Evolutionary conservation across 2,329 filamentous ascomycete genomes (phyloP).

Genomic region (Zasmidium angulare): DNA sequence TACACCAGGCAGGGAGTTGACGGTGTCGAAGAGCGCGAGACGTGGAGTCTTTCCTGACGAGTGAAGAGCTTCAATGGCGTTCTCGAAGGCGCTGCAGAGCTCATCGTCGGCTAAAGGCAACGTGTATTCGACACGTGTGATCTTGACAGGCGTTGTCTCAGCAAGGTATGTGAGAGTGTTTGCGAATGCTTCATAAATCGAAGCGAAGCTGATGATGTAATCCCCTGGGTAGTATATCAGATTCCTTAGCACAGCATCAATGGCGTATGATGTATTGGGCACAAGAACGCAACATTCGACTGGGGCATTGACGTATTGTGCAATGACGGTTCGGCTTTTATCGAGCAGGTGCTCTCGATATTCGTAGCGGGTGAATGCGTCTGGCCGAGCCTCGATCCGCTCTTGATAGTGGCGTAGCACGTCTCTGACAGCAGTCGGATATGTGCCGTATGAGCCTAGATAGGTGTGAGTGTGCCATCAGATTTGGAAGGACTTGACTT

Average conservation of each 20-base stretch:
- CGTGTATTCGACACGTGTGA: constrained; percentile 57
- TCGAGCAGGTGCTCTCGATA: constrained; percentile 62
- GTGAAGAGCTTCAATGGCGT: constrained; percentile 54
- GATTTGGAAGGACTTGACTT: constrained; percentile 20
- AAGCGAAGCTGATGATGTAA: constrained; percentile 74
- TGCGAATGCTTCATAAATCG: constrained; percentile 74
- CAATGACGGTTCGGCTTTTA: constrained; percentile 62
- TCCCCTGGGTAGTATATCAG: constrained; percentile 68
- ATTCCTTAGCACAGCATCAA: constrained; percentile 76
- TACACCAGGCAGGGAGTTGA: constrained; percentile 75
- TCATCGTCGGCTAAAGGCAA: constrained; percentile 71
- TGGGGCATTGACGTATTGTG: constrained; percentile 65
- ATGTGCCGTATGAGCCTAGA: constrained; percentile 72
- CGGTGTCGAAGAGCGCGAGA: constrained; percentile 75
- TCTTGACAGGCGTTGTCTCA: constrained; percentile 59
- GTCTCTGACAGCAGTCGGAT: constrained; percentile 64
- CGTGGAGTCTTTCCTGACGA: constrained; percentile 61
- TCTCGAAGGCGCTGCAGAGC: constrained; percentile 61
- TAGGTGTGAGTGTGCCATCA: not conserved
- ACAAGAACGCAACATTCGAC: constrained; percentile 71
- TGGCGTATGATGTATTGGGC: constrained; percentile 73
- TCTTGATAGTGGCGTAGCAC: constrained; percentile 66
- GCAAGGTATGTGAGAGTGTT: constrained; percentile 69
- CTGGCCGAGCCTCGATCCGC: constrained; percentile 65
- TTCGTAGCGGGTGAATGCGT: constrained; percentile 72